Base-by-base conservation (phyloP, 2,329 filamentous ascomycete genomes). In the Sclerotinia borealis region DNA sequence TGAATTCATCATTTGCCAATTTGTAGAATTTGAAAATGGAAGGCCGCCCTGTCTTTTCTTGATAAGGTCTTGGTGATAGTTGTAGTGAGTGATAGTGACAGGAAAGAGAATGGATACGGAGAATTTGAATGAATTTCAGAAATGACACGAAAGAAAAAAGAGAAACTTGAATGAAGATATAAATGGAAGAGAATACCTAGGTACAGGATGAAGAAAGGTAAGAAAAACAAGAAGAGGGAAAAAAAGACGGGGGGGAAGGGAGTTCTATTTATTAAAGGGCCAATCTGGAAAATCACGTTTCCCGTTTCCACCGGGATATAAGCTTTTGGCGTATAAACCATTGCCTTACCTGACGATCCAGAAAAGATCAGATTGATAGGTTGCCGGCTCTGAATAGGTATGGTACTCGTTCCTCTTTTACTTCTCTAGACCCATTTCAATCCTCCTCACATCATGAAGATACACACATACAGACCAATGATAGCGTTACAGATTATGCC, bases 251-350 rank as follows among this genome's bases (percentile, higher is more conserved):
- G 50, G 58, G 55, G 52, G 54, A 61, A 63, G 64, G 59, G 50
- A 63, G 64, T 66, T 65, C 68, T 68, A 67, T 66, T 64, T 66
- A 64, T 56, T 39, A 56, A 43, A 56, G 52, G 52, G 52, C 52
- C 52, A 56, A 56, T 31, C 45, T 56, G 52, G 37, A 56, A 56
- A 50, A 59, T 59, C 56, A 59, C 56, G 56, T 45, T 55, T 45
- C 43, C 39, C 39, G n/a, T 22, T 27, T 56, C 59, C 54, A 25
- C 54, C 39, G 39, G 54, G 54, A 56, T 48, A 49, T 60, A 52
- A 61, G 37, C 37, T 43, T 52, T 43, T 61, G 59, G 59, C 48
- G 48, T 61, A 41, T 25, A 34, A 31, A 39, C n/a, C 37, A 37
- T 43, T 55, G 59, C 48, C 47, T 45, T 56, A 56, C 27, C 50